Percentiles rank a stretch among this genome's conserved stretches.
These are phyloP conservation scores for Sphagnum contortum DNA, from an alignment of 225 moss, liverwort and hornwort species.

Conservation along the genomic window DNA sequence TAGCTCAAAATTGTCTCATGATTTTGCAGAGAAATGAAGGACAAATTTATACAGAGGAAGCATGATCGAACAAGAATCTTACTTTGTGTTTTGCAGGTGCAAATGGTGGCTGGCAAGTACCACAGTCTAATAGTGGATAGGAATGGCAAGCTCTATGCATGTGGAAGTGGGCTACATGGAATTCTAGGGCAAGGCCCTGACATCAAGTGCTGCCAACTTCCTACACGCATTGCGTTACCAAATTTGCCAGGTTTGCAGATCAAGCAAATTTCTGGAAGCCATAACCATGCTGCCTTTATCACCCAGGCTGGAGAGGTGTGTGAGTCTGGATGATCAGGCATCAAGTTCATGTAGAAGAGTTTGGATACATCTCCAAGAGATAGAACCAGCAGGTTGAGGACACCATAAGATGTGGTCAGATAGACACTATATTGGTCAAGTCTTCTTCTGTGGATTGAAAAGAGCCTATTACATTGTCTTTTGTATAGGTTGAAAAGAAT, in stretches of 20 bases:
- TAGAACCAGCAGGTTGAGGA: too few relatives aligned
- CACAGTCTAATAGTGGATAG: slow-evolving; percentile 48
- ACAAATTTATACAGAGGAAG: too few relatives aligned
- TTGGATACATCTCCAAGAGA: too few relatives aligned
- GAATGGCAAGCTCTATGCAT: slow-evolving; percentile 41
- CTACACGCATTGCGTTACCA: slow-evolving; percentile 31
- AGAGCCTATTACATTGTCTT: too few relatives aligned
- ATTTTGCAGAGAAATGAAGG: too few relatives aligned
- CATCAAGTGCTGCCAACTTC: slow-evolving; percentile 19
- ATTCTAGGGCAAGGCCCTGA: slow-evolving; percentile 38
- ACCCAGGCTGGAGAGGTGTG: slow-evolving; percentile 53
- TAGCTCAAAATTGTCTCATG: too few relatives aligned
- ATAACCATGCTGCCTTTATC: slow-evolving; percentile 68
- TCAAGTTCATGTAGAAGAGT: too few relatives aligned
- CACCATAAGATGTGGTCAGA: too few relatives aligned
- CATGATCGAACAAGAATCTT: too few relatives aligned
- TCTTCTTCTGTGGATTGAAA: too few relatives aligned
- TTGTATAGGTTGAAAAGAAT: too few relatives aligned
- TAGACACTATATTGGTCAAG: too few relatives aligned
- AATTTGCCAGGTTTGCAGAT: slow-evolving; percentile 14
- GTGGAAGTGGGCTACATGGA: slow-evolving; percentile 46
- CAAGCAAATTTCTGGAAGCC: slow-evolving; percentile 56
- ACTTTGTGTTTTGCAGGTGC: slow-evolving; percentile 33
- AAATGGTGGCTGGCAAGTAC: slow-evolving; percentile 65
- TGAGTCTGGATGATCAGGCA: background rate